A percentile compares a stretch with the other conserved stretches of the same genome.
Conservation (phyloP, 768 basidiomycete genomes). For the Suillus variegatus region DNA sequence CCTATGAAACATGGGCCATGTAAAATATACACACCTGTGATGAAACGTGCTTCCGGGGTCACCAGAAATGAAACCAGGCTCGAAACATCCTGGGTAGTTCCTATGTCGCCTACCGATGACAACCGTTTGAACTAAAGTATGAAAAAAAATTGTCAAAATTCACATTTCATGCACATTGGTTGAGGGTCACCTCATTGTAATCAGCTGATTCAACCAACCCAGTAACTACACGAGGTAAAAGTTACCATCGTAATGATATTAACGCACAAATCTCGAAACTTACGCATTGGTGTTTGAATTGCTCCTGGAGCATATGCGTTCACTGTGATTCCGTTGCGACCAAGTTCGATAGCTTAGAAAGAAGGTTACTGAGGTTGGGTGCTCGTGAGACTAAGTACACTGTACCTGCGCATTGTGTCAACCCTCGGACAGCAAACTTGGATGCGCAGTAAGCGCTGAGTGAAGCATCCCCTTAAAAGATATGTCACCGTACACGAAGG, state of each 20-base stretch:
- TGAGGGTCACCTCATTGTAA: constrained; percentile 16
- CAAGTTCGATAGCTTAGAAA: constrained; percentile 33
- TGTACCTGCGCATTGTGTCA: constrained; percentile 38
- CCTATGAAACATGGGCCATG: neutral
- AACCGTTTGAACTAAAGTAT: constrained; percentile 14
- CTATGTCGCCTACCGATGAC: constrained; percentile 23
- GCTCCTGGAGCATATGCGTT: constrained; percentile 37
- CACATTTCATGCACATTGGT: neutral
- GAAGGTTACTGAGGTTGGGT: neutral
- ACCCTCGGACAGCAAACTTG: constrained; percentile 45
- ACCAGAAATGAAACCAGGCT: constrained; percentile 38
- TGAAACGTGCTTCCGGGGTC: constrained; percentile 32
- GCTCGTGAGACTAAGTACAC: neutral
- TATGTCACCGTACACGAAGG: neutral
- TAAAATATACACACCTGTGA: constrained; percentile 36
- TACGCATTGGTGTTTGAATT: constrained; percentile 31
- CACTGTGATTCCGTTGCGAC: constrained; percentile 31
- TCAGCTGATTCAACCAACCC: constrained; percentile 14
- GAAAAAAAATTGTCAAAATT: neutral
- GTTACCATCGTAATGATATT: neutral
- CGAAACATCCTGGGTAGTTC: constrained; percentile 33
- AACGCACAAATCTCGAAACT: constrained; percentile 1
- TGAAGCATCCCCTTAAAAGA: constrained; percentile 29
- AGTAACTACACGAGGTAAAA: constrained; percentile 15
- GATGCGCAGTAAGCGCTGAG: constrained; percentile 35